Evolutionary conservation across 345 rosid genomes (phyloP).

Genomic region (Melaleuca alternifolia): DNA sequence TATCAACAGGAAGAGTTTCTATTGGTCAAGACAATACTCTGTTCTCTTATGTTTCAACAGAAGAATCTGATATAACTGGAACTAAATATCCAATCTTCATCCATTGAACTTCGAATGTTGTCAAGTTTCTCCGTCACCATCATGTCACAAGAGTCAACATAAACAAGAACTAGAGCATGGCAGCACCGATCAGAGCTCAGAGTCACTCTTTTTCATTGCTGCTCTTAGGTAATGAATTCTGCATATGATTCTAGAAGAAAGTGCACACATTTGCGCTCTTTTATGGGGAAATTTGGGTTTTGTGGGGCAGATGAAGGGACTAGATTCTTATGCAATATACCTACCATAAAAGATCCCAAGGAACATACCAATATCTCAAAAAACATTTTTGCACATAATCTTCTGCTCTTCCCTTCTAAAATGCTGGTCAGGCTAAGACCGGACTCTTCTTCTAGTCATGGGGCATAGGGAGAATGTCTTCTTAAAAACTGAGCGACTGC

Average conservation of each 20-base stretch:
- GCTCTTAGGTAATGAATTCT: no score
- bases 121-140: background rate
- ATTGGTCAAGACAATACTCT: background rate
- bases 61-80: background rate
- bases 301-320: no score
- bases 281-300: no score
- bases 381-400: constrained; percentile 78
- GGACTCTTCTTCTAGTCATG: constrained; percentile 13
- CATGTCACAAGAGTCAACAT: background rate
- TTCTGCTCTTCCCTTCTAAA: constrained; percentile 60
- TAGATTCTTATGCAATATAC: no score
- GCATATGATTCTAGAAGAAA: no score
- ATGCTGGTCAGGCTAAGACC: constrained; percentile 54
- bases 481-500: constrained; percentile 57
- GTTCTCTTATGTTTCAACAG: background rate
- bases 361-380: constrained; percentile 25
- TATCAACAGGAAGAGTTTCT: background rate
- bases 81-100: background rate
- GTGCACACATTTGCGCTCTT: no score
- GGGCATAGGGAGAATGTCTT: constrained; percentile 30
- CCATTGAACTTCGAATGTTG: background rate
- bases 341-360: no score
- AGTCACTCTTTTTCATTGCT: no score
- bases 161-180: background rate
- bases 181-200: background rate